Base-by-base conservation (phyloP, 1,139 yeast species). In the Zygoascus meyerae region DNA sequence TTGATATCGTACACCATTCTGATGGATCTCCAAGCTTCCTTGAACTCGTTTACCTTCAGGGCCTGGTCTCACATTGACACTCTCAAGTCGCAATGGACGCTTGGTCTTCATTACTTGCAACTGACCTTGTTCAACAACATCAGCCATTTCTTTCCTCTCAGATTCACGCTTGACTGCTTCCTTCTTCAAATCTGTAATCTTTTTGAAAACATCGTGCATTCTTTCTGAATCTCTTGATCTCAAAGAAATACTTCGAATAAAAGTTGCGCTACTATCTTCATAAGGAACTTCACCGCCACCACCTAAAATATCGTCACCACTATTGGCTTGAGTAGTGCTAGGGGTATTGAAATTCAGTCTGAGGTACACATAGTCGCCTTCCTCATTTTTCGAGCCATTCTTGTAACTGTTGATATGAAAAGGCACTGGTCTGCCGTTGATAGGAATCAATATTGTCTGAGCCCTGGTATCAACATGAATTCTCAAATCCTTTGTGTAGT, bases 341-440 rank as follows among this genome's bases (percentile, higher is more conserved):
- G 98, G 98, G 1, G 96, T 83, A 64, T 90, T 83, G 72, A 92
- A 89, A 65, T 92, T 92, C 60, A 92, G 75, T 66, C 98, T 79
- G 59, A 92, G 68, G 61, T 86, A 90, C 1, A 95, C 90, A 64
- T 78, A 89, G 56, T 90, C 97, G 40, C 97, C 97, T 70, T 94
- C 98, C 61, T 92, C 98, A 56, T 84, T 87, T 62, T 89, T 92
- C 18, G 95, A 85, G 43, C 97, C 97, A 65, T 87, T 90, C 64
- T 90, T 92, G 68, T 86, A 90, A 7, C 97, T 74, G 62, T 89
- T 87, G 59, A 92, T 89, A 65, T 92, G 98, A 74, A 92, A 90
- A 28, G 98, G 98, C 43, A 94, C 98, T 1, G 98, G 97, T 61
- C 98, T 78, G 52, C 98, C 98, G 59, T 84, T 80, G 52, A 92